Conservation (phyloP, 1,139 yeast genomes). For the Eremothecium sinecaudum region DNA sequence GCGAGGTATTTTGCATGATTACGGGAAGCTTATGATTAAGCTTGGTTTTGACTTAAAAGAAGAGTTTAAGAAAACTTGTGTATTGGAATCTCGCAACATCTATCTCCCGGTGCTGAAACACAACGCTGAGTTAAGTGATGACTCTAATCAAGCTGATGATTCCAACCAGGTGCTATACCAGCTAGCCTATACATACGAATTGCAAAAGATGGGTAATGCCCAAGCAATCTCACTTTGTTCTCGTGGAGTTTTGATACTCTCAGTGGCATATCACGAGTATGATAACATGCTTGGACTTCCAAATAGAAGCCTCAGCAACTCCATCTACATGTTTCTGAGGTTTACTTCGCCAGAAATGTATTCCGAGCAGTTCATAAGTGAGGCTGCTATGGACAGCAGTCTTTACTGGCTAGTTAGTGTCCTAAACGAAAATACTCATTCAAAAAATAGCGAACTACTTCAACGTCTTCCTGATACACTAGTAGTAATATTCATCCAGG, state of each 20-base stretch:
- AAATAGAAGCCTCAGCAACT: slow-evolving; percentile 18
- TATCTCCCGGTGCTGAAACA: slow-evolving; percentile 22
- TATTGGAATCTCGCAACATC: slow-evolving; percentile 20
- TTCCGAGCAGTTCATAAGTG: slow-evolving; percentile 20
- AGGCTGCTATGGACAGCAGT: slow-evolving; percentile 34
- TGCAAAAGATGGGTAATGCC: slow-evolving; percentile 23
- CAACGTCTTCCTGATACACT: slow-evolving; percentile 26
- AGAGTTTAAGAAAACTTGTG: slow-evolving; percentile 32
- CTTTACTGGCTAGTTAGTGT: slow-evolving; percentile 38
- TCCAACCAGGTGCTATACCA: slow-evolving; percentile 33
- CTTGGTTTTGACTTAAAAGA: slow-evolving; percentile 51
- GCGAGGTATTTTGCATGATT: slow-evolving; percentile 3
- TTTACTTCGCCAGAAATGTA: slow-evolving; percentile 32
- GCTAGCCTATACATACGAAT: slow-evolving; percentile 32
- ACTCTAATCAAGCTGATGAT: slow-evolving; percentile 19
- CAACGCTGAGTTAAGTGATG: slow-evolving; percentile 26
- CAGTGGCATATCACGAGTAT: slow-evolving; percentile 25
- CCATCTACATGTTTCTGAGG: slow-evolving; percentile 29
- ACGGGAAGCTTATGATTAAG: slow-evolving; percentile 45
- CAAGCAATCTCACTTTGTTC: slow-evolving; percentile 28
- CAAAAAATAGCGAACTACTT: slow-evolving; percentile 23
- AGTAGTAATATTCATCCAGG: slow-evolving; percentile 39
- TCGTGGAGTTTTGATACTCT: slow-evolving; percentile 28
- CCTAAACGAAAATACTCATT: slow-evolving; percentile 28
- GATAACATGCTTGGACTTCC: slow-evolving; percentile 11